Percentiles rank a stretch among this genome's conserved stretches.
Conservation (phyloP, 306 rosid genomes). For the Sesbania bispinosa region DNA sequence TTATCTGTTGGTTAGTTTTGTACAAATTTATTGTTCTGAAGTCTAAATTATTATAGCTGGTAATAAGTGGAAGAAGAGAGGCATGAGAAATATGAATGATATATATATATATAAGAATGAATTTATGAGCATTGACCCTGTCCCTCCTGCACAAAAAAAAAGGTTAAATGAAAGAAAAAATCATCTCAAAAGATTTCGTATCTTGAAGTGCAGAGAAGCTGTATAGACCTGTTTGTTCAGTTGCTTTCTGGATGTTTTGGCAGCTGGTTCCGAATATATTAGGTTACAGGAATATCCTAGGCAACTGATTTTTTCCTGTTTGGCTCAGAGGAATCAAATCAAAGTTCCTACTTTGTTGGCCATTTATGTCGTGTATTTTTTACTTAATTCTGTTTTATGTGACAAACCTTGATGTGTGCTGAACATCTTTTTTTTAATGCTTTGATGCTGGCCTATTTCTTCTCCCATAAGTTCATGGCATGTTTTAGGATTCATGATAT, state of each 20-base stretch:
- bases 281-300: background rate
- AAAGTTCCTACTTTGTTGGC: background rate
- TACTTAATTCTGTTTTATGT: background rate
- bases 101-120: background rate
- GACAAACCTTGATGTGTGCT: background rate
- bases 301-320: background rate
- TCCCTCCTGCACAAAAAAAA: background rate
- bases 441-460: background rate
- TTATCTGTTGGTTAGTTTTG: background rate
- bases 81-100: background rate
- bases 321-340: background rate
- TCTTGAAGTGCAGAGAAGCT: background rate
- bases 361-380: background rate
- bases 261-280: background rate
- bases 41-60: background rate
- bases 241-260: background rate
- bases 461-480: background rate
- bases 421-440: background rate
- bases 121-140: background rate
- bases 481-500: constrained; percentile 8
- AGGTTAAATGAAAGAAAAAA: background rate
- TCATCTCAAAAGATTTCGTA: background rate
- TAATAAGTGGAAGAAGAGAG: background rate
- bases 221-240: background rate
- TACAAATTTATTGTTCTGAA: background rate